Evolutionary conservation across 106 monocot genomes (phyloP).

Genomic region (Dactylorhiza incarnata): DNA sequence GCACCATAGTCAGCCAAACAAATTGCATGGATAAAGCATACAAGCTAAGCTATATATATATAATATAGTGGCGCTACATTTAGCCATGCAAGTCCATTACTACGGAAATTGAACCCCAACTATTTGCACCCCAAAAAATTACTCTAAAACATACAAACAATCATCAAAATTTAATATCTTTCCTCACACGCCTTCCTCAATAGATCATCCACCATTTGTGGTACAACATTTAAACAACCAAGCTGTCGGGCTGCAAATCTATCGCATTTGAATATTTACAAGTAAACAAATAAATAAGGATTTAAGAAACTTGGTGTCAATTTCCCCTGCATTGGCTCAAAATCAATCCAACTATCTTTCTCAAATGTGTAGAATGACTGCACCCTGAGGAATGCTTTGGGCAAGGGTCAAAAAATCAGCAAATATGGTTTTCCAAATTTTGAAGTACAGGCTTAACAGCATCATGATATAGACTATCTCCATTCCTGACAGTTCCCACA

Average conservation of each 20-base stretch:
- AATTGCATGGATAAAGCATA: not conserved
- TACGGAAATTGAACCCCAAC: not conserved
- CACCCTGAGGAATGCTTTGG: not conserved
- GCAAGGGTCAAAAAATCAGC: not conserved
- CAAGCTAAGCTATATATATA: not conserved
- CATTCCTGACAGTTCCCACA: constrained; percentile 69
- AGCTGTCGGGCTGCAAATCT: not conserved
- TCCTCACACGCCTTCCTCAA: not conserved
- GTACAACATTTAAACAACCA: constrained; percentile 1
- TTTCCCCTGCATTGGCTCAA: not conserved
- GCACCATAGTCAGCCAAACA: too few species aligned
- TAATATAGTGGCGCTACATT: not conserved
- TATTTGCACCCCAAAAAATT: not conserved
- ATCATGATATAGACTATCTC: constrained; percentile 20
- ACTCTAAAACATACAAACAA: not conserved
- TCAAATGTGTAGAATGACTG: not conserved
- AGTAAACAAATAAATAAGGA: not conserved
- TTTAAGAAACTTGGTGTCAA: not conserved
- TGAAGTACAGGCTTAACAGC: not conserved
- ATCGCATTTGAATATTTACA: constrained; percentile 2
- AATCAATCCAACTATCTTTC: not conserved
- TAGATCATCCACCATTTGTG: not conserved
- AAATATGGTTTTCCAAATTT: not conserved
- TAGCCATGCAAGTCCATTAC: not conserved
- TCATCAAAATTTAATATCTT: not conserved